Base-by-base conservation (phyloP, 2,329 filamentous ascomycete genomes). In the Orbilia brochopaga region DNA sequence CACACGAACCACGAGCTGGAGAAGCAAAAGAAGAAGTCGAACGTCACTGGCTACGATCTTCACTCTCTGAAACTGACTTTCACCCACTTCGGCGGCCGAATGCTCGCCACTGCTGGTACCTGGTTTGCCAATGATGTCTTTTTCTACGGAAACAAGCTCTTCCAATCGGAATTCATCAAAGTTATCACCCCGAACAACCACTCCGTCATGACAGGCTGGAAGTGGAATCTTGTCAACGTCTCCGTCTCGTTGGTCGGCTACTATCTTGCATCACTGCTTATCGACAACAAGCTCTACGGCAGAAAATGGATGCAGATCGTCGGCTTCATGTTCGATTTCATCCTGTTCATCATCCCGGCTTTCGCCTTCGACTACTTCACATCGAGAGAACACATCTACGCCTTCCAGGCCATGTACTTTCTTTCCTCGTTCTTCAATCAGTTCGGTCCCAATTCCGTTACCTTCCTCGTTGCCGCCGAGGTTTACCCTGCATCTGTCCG, bases 361-460 rank as follows among this genome's bases (percentile, higher is more conserved):
- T 96, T 96, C 85, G 83, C 91, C 78, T 96, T 88, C 82, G 79
- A 90, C 0, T 92, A 94, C 85, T 97, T 92, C 83, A 91, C 86
- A 19, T 83, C 83, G 55, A 82, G 84, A 0, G 83, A 83, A 4
- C 86, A 91, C 77, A 89, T 97, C 79, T 87, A 91, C 78, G 83
- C 85, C n/a, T 97, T 97, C 88, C 92, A 97, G 83, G 87, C 92
- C 78, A 96, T 97, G 91, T 97, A 97, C 85, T 97, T 96, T 82
- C 80, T 97, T 76, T 96, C 91, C 6, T 96, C 91, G 23, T 97
- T 97, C 84, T 97, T 97, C 88, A 97, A 97, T 85, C 93, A 97
- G 80, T 97, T 97, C 78, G 93, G 93, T 11, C 93, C 93, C 80
- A 97, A 97, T 85, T 89, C 87, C 52, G 92, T 97, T 77, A 96